Evolutionary conservation across 441 rosid genomes (phyloP).

Genomic region (Populus trichocarpa): DNA sequence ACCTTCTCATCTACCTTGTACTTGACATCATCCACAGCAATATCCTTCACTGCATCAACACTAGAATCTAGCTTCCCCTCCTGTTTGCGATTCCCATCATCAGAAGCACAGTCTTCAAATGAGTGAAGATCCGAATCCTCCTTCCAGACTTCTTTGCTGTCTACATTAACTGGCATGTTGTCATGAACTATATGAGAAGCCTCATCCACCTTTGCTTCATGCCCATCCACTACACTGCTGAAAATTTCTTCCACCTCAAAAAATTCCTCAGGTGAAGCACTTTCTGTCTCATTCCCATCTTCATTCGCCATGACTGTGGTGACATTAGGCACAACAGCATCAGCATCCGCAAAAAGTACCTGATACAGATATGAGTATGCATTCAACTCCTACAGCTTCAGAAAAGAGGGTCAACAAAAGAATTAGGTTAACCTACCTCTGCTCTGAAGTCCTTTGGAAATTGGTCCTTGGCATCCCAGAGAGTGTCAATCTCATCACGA

Average conservation of each 20-base stretch:
- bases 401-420: conserved; percentile 19
- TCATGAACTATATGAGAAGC: conserved; percentile 35
- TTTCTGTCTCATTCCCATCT: conserved; percentile 58
- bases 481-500: conserved; percentile 75
- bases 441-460: conserved; percentile 72
- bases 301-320: conserved; percentile 40
- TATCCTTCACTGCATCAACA: conserved; percentile 76
- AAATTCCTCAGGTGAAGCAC: conserved; percentile 85
- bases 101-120: conserved; percentile 67
- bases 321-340: conserved; percentile 59
- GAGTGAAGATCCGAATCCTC: conserved; percentile 49
- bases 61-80: conserved; percentile 37
- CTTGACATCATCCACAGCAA: conserved; percentile 85
- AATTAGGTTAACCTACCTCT: conserved; percentile 59
- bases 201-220: conserved; percentile 48
- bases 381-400: conserved; percentile 63
- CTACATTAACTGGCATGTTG: conserved; percentile 32
- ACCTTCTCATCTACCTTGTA: conserved; percentile 48
- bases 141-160: conserved; percentile 54
- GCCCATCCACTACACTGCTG: conserved; percentile 60
- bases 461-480: conserved; percentile 83
- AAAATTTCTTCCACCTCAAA: conserved; percentile 96
- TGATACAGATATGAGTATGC: conserved; percentile 68
- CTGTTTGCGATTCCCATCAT: conserved; percentile 52
- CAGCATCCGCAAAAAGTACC: conserved; percentile 82